Evolutionary conservation across 1,284 basidiomycete species (phyloP).

Genomic region (Pseudozyma pruni): DNA sequence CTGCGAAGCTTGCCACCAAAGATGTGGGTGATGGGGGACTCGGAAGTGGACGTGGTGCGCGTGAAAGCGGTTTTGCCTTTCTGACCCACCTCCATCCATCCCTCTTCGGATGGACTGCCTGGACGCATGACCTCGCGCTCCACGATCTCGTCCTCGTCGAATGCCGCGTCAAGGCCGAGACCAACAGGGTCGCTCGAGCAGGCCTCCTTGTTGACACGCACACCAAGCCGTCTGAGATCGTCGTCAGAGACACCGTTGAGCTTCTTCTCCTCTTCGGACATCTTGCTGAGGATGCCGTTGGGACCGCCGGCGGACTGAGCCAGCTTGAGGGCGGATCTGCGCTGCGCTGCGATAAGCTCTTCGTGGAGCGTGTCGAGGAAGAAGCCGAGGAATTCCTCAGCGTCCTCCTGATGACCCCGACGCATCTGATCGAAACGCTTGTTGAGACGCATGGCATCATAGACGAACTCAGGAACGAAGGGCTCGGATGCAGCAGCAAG

Average conservation of each 20-base stretch:
- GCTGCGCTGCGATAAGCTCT: constrained; percentile 79
- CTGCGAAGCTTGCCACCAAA: constrained; percentile 95
- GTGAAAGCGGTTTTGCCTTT: constrained; percentile 86
- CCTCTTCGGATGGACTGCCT: constrained; percentile 61
- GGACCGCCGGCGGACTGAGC: constrained; percentile 63
- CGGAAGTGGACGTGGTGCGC: constrained; percentile 79
- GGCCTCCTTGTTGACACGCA: constrained; percentile 24
- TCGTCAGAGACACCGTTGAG: constrained; percentile 46
- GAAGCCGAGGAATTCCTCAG: constrained; percentile 98
- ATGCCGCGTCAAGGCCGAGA: constrained; percentile 15
- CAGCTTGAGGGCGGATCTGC: constrained; percentile 64
- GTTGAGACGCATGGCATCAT: constrained; percentile 94
- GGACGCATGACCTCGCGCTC: constrained; percentile 69
- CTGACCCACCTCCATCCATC: constrained; percentile 92
- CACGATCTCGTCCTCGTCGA: constrained; percentile 70
- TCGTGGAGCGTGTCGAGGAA: constrained; percentile 95
- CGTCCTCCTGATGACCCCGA: constrained; percentile 95
- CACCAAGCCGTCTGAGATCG: constrained; percentile 33
- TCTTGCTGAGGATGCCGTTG: constrained; percentile 32
- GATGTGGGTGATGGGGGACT: constrained; percentile 88
- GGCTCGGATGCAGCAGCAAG: constrained; percentile 69
- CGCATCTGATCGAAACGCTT: constrained; percentile 93
- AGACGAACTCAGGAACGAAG: constrained; percentile 88
- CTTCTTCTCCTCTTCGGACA: constrained; percentile 44
- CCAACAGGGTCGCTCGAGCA: constrained; percentile 14